Conservation (phyloP, 2,329 filamentous ascomycete genomes). For the Fonsecaea pedrosoi region DNA sequence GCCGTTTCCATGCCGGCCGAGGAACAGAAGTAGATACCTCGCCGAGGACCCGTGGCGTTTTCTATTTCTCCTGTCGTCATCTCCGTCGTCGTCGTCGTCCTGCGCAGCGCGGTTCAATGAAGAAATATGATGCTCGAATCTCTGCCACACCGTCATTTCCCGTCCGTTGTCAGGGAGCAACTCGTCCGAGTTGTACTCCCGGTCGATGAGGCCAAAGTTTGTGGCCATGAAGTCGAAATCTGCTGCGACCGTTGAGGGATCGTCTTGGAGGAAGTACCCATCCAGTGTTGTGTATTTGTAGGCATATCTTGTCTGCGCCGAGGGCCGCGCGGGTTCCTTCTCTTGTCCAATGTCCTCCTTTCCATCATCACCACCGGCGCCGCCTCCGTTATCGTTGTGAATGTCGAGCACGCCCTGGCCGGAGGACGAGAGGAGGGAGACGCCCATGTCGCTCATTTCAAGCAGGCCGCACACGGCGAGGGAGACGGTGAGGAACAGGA, state of each 20-base stretch:
- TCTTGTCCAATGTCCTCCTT: slow-evolving; percentile 1
- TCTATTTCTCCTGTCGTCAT: background rate
- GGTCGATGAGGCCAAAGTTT: slow-evolving; percentile 59
- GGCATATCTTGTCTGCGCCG: slow-evolving; percentile 12
- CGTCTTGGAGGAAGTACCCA: slow-evolving; percentile 52
- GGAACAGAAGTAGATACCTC: slow-evolving; percentile 63
- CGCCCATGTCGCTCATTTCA: slow-evolving; percentile 25
- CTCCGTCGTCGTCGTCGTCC: background rate
- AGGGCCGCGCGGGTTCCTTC: slow-evolving; percentile 1
- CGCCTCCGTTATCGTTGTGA: slow-evolving; percentile 23
- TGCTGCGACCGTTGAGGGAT: slow-evolving; percentile 52
- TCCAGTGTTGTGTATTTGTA: slow-evolving; percentile 32
- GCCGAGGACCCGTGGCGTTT: slow-evolving; percentile 36
- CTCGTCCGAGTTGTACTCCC: slow-evolving; percentile 51
- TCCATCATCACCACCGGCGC: slow-evolving; percentile 2
- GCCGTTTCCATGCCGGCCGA: slow-evolving; percentile 68
- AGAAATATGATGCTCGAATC: slow-evolving; percentile 58
- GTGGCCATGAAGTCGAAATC: slow-evolving; percentile 53
- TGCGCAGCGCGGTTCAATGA: slow-evolving; percentile 52
- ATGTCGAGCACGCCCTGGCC: slow-evolving; percentile 30
- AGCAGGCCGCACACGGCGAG: slow-evolving; percentile 61
- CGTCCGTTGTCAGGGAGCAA: slow-evolving; percentile 33
- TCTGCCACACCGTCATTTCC: slow-evolving; percentile 62
- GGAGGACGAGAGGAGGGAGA: slow-evolving; percentile 11
- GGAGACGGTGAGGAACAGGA: slow-evolving; percentile 72